A percentile compares a stretch with the other conserved stretches of the same genome.
Conservation (phyloP, 768 basidiomycete species). For the Daedaleopsis sinensis region DNA sequence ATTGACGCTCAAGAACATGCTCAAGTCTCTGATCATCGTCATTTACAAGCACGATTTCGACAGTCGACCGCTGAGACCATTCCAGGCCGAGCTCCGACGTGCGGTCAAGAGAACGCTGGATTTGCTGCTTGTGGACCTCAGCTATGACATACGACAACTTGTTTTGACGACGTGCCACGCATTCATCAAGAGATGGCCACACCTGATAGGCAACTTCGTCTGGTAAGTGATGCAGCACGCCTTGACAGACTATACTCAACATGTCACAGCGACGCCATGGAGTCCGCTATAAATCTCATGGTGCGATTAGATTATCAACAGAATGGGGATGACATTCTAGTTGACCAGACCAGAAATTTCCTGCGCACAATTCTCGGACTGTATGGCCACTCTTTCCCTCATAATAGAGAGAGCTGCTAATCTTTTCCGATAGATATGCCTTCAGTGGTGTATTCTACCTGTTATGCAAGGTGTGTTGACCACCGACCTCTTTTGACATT, state of each 20-base stretch:
- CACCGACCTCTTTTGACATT: not conserved
- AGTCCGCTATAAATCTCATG: conserved; percentile 52
- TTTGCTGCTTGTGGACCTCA: conserved; percentile 52
- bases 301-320: conserved; percentile 43
- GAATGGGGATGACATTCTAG: conserved; percentile 59
- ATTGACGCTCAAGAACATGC: conserved; percentile 56
- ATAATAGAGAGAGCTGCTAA: not conserved
- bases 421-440: conserved; percentile 47
- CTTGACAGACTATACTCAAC: not conserved
- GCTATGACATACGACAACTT: conserved; percentile 70
- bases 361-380: conserved; percentile 52
- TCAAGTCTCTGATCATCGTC: conserved; percentile 66
- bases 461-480: conserved; percentile 54
- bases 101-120: conserved; percentile 57
- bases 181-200: conserved; percentile 63
- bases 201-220: conserved; percentile 53
- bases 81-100: conserved; percentile 53
- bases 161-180: conserved; percentile 62
- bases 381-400: conserved; percentile 34
- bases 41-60: conserved; percentile 79
- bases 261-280: conserved; percentile 51
- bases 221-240: conserved; percentile 42
- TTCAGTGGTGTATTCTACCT: conserved; percentile 58
- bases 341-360: conserved; percentile 58
- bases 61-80: conserved; percentile 50